Evolutionary conservation across 305 asterid genomes (phyloP), one percentile per base, ranked within the genome.

Genomic region (Fraxinus greggii): DNA sequence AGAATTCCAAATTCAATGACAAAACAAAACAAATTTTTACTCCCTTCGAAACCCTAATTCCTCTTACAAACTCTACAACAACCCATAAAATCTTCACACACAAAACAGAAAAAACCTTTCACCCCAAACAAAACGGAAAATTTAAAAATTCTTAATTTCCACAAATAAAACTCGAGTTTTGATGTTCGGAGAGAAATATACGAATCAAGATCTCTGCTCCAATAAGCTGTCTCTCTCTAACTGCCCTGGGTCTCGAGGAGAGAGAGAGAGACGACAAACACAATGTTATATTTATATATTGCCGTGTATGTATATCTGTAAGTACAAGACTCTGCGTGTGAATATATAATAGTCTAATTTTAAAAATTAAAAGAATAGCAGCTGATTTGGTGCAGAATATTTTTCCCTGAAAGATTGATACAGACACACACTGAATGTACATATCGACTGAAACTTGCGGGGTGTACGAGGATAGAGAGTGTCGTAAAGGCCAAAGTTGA

Each of bases 201-300:
- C 23, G 88, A 91, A 92, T 89, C 85, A 92, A 92, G 97, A 92
- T 92, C 95, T 91, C 93, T 89, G 92, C 85, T 84, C 75, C 86
- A 75, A 81, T 54, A 54, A 83, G 54, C 80, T 32, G 73, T 28
- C 38, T 67, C 74, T 12, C 38, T 28, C 36, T 48, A 35, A 81
- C 86, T 78, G 86, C 79, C 56, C 69, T 75, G 88, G 36, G 84
- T 77, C 81, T 56, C 85, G 92, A 90, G 85, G 97, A 90, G 89
- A 91, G 95, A 91, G 95, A 92, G 89, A 88, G 28, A 88, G 79
- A 82, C 42, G 76, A 28, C 76, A 17, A 70, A 6, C 76, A 70
- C 74, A 70, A 70, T 31, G 42, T 31, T 31, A 70, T 32, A 70
- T 65, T 26, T 65, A 65, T 65, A 65, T 65, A 24, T 65, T 65